These are phyloP conservation scores for Plenodomus biglobosus DNA, from an alignment of 2,329 filamentous ascomycete genomes.

Conservation along the genomic window DNA sequence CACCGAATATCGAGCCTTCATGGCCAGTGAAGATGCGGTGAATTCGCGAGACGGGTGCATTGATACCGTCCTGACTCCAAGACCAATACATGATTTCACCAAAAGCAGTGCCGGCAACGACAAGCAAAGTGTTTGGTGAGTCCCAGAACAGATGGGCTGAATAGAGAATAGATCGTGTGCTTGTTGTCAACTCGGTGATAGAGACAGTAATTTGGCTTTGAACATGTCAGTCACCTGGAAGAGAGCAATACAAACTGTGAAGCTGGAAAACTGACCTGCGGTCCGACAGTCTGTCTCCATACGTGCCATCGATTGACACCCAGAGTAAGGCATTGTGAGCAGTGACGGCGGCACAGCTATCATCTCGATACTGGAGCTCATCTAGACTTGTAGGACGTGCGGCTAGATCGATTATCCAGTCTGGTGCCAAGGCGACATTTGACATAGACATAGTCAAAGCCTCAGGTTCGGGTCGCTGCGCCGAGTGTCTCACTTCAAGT, in stretches of 20 bases:
- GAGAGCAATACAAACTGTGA: background rate
- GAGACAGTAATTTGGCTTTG: constrained; percentile 14
- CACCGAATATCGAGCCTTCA: constrained; percentile 91
- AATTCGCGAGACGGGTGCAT: constrained; percentile 39
- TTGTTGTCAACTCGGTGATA: constrained; percentile 59
- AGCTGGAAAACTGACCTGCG: constrained; percentile 3
- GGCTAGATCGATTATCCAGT: constrained; percentile 44
- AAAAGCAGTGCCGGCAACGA: constrained; percentile 90
- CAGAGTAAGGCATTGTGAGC: constrained; percentile 81
- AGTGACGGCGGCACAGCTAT: constrained; percentile 58
- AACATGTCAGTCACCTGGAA: constrained; percentile 2
- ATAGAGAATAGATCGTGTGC: constrained; percentile 83
- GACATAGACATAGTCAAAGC: constrained; percentile 20
- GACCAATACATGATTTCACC: constrained; percentile 93
- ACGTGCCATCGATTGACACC: constrained; percentile 40
- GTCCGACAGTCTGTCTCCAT: constrained; percentile 1
- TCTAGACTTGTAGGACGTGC: constrained; percentile 15
- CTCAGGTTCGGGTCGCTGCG: constrained; percentile 28
- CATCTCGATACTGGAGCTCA: constrained; percentile 4
- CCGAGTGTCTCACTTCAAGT: constrained; percentile 23
- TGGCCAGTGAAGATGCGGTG: constrained; percentile 67
- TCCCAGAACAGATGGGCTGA: constrained; percentile 74
- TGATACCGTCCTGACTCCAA: constrained; percentile 50
- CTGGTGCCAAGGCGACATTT: constrained; percentile 26
- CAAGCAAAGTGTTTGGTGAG: constrained; percentile 61